Percentiles rank a stretch among this genome's conserved stretches.
phyloP scores from a whole-genome alignment of 2,329 filamentous ascomycete species.

The Calonectria fujianensis region DNA sequence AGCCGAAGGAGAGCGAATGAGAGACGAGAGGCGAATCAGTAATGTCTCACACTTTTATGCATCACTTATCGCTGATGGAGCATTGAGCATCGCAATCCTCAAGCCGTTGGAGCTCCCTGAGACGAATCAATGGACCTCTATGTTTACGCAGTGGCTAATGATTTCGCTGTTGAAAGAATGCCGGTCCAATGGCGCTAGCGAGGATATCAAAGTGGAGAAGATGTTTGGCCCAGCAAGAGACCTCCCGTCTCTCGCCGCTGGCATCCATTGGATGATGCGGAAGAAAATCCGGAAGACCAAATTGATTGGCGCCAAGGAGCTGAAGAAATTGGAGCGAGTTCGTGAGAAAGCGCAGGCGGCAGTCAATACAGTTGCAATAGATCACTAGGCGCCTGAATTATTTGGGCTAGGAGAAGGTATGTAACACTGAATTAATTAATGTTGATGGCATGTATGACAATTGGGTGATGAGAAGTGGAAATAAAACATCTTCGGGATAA shows the following conservation, averaged over 20 bases:
- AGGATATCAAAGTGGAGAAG: slow-evolving; percentile 76
- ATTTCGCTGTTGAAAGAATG: slow-evolving; percentile 84
- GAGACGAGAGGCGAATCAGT: slow-evolving; percentile 70
- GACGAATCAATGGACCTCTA: slow-evolving; percentile 83
- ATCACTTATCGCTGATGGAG: slow-evolving; percentile 67
- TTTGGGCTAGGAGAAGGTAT: background rate
- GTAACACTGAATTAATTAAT: background rate
- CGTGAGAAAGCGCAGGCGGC: slow-evolving; percentile 59
- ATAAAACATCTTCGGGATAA: slow-evolving; percentile 19
- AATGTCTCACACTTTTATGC: slow-evolving; percentile 75
- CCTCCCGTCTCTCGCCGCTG: slow-evolving; percentile 80
- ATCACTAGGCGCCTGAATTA: slow-evolving; percentile 30
- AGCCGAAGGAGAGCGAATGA: slow-evolving; percentile 67
- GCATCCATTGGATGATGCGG: slow-evolving; percentile 86
- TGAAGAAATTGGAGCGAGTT: slow-evolving; percentile 64
- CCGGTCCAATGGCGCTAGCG: slow-evolving; percentile 65
- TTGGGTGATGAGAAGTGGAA: background rate
- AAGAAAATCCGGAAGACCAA: slow-evolving; percentile 82
- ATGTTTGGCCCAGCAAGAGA: slow-evolving; percentile 80
- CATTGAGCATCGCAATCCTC: slow-evolving; percentile 69
- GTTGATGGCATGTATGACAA: background rate
- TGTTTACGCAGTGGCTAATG: slow-evolving; percentile 88
- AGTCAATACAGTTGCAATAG: slow-evolving; percentile 51
- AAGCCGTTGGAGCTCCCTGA: slow-evolving; percentile 87
- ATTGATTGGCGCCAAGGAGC: slow-evolving; percentile 69